phyloP scores from a whole-genome alignment of 331 rosid species.

The Quercus tomentella region DNA sequence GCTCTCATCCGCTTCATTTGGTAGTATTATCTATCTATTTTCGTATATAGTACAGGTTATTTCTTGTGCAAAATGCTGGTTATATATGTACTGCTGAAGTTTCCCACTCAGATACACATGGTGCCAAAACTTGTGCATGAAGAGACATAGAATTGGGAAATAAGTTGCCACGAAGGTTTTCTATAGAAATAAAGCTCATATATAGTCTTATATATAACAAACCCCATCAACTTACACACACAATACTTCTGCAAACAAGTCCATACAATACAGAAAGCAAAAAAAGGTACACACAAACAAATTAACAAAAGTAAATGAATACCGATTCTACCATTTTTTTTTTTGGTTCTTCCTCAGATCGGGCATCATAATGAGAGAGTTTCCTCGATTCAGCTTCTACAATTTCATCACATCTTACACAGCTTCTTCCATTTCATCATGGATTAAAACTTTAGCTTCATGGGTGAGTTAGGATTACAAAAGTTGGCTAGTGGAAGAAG shows the following conservation, averaged over 20 bases:
- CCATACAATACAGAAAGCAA: constrained; percentile 37
- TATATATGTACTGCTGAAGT: too few species aligned
- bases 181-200: constrained; percentile 8
- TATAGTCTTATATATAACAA: constrained; percentile 18
- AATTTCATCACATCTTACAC: neutral
- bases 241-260: constrained; percentile 33
- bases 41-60: neutral
- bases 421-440: neutral
- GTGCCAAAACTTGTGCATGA: neutral
- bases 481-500: constrained; percentile 61
- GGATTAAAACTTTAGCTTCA: neutral
- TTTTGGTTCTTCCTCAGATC: neutral
- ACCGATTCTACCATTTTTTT: constrained; percentile 20
- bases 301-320: constrained; percentile 21
- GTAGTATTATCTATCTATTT: neutral
- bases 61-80: neutral
- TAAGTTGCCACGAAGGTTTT: neutral
- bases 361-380: neutral
- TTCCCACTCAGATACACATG: neutral
- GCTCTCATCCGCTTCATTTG: neutral
- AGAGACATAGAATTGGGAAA: neutral
- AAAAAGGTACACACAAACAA: neutral
- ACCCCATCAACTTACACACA: constrained; percentile 35
- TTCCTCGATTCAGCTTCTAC: neutral
- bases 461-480: constrained; percentile 26